These are phyloP conservation scores for Hygrocybe punicea DNA, from an alignment of 768 basidiomycete genomes.

Conservation along the genomic window DNA sequence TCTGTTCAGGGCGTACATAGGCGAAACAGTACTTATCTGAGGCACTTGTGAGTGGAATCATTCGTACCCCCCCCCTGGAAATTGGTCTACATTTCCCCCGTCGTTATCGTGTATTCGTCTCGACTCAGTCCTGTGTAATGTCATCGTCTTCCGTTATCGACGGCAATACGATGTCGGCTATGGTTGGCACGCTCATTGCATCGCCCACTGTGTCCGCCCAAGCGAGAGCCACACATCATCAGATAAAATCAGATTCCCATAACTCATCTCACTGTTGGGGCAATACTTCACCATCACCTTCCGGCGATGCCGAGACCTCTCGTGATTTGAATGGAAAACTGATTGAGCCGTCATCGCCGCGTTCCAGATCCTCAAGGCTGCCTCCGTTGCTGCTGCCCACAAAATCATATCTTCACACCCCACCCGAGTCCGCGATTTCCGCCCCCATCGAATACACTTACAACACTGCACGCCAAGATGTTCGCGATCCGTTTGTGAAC, in stretches of 20 bases:
- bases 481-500: slow-evolving; percentile 43
- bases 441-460: slow-evolving; percentile 36
- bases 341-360: slow-evolving; percentile 41
- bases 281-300: background rate
- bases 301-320: background rate
- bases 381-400: slow-evolving; percentile 48
- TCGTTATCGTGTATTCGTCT: background rate
- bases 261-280: background rate
- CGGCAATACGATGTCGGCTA: background rate
- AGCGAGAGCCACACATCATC: background rate
- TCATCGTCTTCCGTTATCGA: background rate
- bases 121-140: background rate
- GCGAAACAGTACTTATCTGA: background rate
- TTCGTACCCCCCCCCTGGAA: background rate
- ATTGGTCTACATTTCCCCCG: background rate
- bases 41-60: background rate
- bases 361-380: slow-evolving; percentile 55
- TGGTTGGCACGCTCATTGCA: background rate
- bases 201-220: background rate
- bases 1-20: background rate
- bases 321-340: slow-evolving; percentile 46
- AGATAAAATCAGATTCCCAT: slow-evolving; percentile 1
- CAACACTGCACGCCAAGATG: slow-evolving; percentile 45
- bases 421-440: slow-evolving; percentile 50
- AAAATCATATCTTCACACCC: slow-evolving; percentile 22